phyloP scores from a whole-genome alignment of 257 asterid species.

The Paulownia fortunei region DNA sequence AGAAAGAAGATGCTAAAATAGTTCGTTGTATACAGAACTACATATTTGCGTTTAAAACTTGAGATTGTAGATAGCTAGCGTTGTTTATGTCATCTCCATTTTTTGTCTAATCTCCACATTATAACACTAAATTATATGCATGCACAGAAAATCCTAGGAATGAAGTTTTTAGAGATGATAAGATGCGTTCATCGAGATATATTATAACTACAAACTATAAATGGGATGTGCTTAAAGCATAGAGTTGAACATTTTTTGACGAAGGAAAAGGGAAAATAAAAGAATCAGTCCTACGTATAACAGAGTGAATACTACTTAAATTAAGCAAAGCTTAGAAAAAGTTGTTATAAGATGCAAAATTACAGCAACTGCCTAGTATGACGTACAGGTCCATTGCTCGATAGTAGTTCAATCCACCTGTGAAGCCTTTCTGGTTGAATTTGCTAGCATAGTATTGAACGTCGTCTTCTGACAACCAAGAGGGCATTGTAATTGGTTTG shows the following conservation, averaged over 20 bases:
- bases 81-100: too few species aligned
- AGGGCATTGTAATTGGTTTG: constrained; percentile 63
- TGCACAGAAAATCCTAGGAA: too few species aligned
- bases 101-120: too few species aligned
- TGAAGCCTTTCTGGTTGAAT: constrained; percentile 73
- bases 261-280: too few species aligned
- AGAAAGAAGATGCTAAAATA: not conserved
- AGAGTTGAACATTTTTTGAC: too few species aligned
- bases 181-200: too few species aligned
- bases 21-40: too few species aligned
- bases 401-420: constrained; percentile 93
- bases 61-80: too few species aligned
- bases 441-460: constrained; percentile 67
- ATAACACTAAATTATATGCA: too few species aligned
- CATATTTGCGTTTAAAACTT: too few species aligned
- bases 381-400: constrained; percentile 90
- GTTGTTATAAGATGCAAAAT: not conserved
- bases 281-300: too few species aligned
- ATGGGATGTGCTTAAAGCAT: not conserved
- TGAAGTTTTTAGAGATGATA: too few species aligned
- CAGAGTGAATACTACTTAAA: not conserved
- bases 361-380: not conserved
- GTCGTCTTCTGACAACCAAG: constrained; percentile 92
- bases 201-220: not conserved
- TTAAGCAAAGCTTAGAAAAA: not conserved